Conservation (phyloP, 2,329 filamentous ascomycete genomes). For the Xylaria sp. region DNA sequence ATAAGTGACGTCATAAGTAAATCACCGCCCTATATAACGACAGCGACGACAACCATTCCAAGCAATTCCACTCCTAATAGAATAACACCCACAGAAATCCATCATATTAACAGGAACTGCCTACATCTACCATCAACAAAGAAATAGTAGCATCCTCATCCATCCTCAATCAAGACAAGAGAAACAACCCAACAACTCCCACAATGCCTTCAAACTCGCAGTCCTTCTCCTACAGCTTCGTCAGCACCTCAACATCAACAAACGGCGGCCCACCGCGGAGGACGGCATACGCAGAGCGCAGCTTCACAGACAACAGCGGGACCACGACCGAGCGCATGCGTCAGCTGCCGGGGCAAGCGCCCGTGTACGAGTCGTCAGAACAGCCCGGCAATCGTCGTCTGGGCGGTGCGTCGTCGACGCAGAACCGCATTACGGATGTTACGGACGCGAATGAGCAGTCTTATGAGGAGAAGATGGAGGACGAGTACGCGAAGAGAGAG, state of each 20-base stretch:
- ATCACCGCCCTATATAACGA: neutral
- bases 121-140: neutral
- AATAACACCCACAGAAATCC: neutral
- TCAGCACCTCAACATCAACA: conserved; percentile 30
- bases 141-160: neutral
- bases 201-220: conserved; percentile 26
- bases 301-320: conserved; percentile 29
- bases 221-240: conserved; percentile 36
- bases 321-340: conserved; percentile 33
- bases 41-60: neutral
- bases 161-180: neutral
- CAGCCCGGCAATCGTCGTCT: conserved; percentile 11
- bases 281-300: conserved; percentile 35
- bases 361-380: conserved; percentile 33
- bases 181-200: neutral
- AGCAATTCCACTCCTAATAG: neutral
- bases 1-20: conserved; percentile 31
- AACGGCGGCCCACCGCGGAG: conserved; percentile 30
- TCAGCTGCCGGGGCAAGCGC: conserved; percentile 32
- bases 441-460: conserved; percentile 15
- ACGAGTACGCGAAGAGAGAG: conserved; percentile 32
- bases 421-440: conserved; percentile 36
- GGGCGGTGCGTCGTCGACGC: neutral
- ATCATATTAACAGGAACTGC: neutral
- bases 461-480: conserved; percentile 29